A percentile compares a stretch with the other conserved stretches of the same genome.
phyloP scores from a whole-genome alignment of 352 stramenopile species.

The Pythium monospermum region DNA sequence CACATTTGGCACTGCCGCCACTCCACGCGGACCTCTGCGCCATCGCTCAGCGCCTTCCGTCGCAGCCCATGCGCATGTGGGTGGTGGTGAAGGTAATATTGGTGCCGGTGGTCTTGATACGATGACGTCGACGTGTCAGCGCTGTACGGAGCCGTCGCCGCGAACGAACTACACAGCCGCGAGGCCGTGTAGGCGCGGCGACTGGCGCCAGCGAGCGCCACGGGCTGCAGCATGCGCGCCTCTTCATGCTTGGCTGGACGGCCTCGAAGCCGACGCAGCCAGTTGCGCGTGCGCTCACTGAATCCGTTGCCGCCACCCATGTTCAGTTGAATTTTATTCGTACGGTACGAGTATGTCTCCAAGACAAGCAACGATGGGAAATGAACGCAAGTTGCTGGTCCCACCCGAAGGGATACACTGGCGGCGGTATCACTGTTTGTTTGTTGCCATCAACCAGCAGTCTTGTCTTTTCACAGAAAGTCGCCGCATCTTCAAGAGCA shows the following conservation, averaged over 20 bases:
- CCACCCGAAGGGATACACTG: too few relatives aligned
- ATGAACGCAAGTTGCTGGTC: too few relatives aligned
- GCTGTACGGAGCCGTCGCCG: slow-evolving; percentile 30
- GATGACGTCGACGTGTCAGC: not conserved
- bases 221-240: slow-evolving; percentile 45
- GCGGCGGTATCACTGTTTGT: too few relatives aligned
- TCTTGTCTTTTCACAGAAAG: not conserved
- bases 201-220: slow-evolving; percentile 65
- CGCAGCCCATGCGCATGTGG: slow-evolving; percentile 10
- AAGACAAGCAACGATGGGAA: too few relatives aligned
- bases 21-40: slow-evolving; percentile 16
- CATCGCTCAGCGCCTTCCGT: slow-evolving; percentile 52
- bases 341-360: too few relatives aligned
- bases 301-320: slow-evolving; percentile 41
- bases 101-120: not conserved
- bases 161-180: slow-evolving; percentile 60
- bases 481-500: slow-evolving; percentile 5
- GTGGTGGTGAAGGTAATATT: not conserved
- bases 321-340: not conserved
- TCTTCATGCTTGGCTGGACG: slow-evolving; percentile 54
- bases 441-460: too few relatives aligned
- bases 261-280: slow-evolving; percentile 41
- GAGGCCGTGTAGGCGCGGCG: slow-evolving; percentile 42
- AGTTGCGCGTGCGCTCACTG: slow-evolving; percentile 33
- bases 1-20: slow-evolving; percentile 58